A percentile compares a stretch with the other conserved stretches of the same genome.
These are phyloP conservation scores for Coemansia sp. DNA, from an alignment of 192 early-diverging fungal genomes.

Conservation along the genomic window DNA sequence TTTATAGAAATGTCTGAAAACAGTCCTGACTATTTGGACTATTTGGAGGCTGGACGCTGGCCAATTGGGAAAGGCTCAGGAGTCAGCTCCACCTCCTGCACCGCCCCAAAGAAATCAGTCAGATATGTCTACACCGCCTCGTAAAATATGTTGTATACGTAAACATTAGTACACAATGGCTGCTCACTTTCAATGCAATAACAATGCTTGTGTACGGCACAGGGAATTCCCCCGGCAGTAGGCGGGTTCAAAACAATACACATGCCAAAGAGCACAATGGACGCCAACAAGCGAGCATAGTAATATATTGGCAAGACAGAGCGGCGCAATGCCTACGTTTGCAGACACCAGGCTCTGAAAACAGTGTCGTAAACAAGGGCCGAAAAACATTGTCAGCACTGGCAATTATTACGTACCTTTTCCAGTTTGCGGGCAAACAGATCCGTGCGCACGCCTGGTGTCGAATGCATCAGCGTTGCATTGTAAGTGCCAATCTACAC, in stretches of 20 bases:
- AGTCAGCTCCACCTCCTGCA: constrained; percentile 88
- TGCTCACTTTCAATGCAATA: not conserved
- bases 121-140: constrained; percentile 61
- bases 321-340: not conserved
- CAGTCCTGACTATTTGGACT: not conserved
- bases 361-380: no score
- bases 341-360: no score
- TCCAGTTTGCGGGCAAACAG: constrained; percentile 75
- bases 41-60: not conserved
- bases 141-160: not conserved
- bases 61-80: constrained; percentile 45
- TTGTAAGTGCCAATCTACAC: constrained; percentile 67
- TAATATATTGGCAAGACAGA: not conserved
- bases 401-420: constrained; percentile 58
- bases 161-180: constrained; percentile 5
- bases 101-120: constrained; percentile 96
- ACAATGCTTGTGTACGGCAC: not conserved
- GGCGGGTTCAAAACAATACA: not conserved
- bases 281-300: not conserved
- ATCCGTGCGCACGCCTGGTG: constrained; percentile 83
- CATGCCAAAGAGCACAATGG: not conserved
- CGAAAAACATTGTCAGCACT: no score
- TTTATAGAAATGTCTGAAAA: no score
- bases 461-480: constrained; percentile 69
- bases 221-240: not conserved